Percentiles rank a stretch among this genome's conserved stretches.
Conservation (phyloP, 148 eudicot species). For the Silene latifolia region DNA sequence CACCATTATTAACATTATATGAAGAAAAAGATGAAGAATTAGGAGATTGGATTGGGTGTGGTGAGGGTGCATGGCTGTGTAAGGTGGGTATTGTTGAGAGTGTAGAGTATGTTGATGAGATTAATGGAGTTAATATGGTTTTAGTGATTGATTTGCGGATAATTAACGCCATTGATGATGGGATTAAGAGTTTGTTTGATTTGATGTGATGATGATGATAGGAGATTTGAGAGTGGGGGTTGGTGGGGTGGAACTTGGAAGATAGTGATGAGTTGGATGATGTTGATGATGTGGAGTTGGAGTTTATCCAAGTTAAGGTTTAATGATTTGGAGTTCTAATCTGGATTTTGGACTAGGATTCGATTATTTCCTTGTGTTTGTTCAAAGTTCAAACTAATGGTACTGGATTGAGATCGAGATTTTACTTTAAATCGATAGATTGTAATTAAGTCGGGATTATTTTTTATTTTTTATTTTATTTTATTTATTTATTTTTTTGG, state of each 20-base stretch:
- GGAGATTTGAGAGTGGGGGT: slow-evolving; percentile 1
- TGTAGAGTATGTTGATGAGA: slow-evolving; percentile 6
- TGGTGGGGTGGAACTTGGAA: slow-evolving; percentile 1
- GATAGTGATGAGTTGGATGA: background rate
- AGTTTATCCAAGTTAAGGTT: background rate
- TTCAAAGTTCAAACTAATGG: too few species aligned
- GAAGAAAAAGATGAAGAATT: slow-evolving; percentile 30
- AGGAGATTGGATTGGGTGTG: background rate
- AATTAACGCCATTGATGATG: slow-evolving; percentile 19
- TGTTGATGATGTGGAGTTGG: background rate
- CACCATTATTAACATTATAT: slow-evolving; percentile 50
- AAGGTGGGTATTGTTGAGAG: background rate
- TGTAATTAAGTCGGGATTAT: too few species aligned
- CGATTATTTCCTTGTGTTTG: too few species aligned
- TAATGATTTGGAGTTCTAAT: too few species aligned
- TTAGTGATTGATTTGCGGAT: slow-evolving; percentile 28
- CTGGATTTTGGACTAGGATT: too few species aligned
- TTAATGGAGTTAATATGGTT: background rate
- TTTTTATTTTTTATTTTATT: too few species aligned
- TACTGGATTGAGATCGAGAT: too few species aligned
- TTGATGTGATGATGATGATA: background rate
- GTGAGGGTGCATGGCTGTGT: background rate
- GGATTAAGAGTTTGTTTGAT: background rate
- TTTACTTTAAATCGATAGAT: too few species aligned
- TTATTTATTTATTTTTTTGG: too few species aligned